Evolutionary conservation across 495 filamentous ascomycete genomes (phyloP).

Genomic region (Hyaloscypha variabilis): DNA sequence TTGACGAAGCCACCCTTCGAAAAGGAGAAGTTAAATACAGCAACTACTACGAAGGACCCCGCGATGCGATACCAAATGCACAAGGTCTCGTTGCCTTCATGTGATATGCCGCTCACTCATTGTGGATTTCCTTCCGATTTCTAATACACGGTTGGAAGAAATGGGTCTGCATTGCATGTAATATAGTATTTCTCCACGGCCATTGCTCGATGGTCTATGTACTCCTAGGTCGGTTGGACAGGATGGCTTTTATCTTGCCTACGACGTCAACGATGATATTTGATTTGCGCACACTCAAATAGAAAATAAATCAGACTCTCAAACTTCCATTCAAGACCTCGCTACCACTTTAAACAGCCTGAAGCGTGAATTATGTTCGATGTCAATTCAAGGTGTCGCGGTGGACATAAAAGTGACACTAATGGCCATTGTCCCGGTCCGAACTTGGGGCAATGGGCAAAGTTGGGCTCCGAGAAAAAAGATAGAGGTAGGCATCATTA

Average conservation of each 20-base stretch:
- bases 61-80: conserved; percentile 39
- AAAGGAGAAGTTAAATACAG: conserved; percentile 67
- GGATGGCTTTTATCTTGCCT: not conserved
- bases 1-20: conserved; percentile 64
- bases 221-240: conserved; percentile 1
- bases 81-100: conserved; percentile 28
- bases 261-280: not conserved
- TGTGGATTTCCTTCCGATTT: conserved; percentile 1
- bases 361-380: no score
- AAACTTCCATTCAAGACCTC: not conserved
- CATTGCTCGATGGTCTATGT: not conserved
- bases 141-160: conserved; percentile 1
- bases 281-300: not conserved
- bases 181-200: conserved; percentile 6
- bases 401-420: no score
- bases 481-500: no score
- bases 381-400: no score
- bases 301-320: not conserved
- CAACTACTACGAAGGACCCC: conserved; percentile 66
- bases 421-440: no score
- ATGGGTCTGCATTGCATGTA: conserved; percentile 19
- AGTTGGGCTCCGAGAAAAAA: no score
- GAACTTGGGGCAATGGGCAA: no score
- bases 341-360: no score
- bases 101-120: conserved; percentile 9